phyloP scores from a whole-genome alignment of 768 basidiomycete genomes.

The Boletus patriciae region DNA sequence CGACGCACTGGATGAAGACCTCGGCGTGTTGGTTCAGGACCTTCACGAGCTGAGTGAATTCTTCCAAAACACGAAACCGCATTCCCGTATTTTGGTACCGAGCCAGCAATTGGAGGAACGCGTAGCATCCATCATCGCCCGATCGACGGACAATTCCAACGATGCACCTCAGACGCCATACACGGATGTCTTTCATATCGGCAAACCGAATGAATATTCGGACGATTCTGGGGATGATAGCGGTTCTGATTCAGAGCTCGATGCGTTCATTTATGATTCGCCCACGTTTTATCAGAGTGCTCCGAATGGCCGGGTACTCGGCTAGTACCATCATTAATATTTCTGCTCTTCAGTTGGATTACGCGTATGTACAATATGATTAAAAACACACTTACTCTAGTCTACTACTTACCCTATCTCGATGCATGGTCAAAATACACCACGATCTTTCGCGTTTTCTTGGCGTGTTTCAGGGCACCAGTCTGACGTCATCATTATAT shows the following conservation, averaged over 20 bases:
- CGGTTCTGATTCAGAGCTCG: slow-evolving; percentile 38
- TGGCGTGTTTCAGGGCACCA: slow-evolving; percentile 6
- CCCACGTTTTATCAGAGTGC: slow-evolving; percentile 44
- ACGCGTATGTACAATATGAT: background rate
- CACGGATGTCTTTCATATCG: slow-evolving; percentile 70
- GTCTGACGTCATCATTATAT: slow-evolving; percentile 22
- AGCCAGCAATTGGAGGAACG: slow-evolving; percentile 70
- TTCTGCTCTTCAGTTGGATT: background rate
- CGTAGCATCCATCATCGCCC: slow-evolving; percentile 79
- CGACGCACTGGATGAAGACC: slow-evolving; percentile 53
- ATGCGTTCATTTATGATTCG: slow-evolving; percentile 66
- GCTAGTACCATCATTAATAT: slow-evolving; percentile 6
- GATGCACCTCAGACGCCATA: slow-evolving; percentile 80
- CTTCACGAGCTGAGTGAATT: slow-evolving; percentile 73
- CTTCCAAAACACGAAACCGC: slow-evolving; percentile 53
- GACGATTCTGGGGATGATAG: slow-evolving; percentile 52
- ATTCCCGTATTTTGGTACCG: slow-evolving; percentile 42
- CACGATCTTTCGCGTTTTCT: slow-evolving; percentile 10
- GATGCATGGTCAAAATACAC: background rate
- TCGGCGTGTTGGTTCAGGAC: slow-evolving; percentile 77
- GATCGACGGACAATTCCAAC: slow-evolving; percentile 55
- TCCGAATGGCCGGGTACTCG: slow-evolving; percentile 41
- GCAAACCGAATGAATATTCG: slow-evolving; percentile 33
- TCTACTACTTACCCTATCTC: background rate
- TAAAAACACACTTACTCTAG: background rate